Conservation (phyloP, 1,284 basidiomycete species). For the Rhodotorula sp. region DNA sequence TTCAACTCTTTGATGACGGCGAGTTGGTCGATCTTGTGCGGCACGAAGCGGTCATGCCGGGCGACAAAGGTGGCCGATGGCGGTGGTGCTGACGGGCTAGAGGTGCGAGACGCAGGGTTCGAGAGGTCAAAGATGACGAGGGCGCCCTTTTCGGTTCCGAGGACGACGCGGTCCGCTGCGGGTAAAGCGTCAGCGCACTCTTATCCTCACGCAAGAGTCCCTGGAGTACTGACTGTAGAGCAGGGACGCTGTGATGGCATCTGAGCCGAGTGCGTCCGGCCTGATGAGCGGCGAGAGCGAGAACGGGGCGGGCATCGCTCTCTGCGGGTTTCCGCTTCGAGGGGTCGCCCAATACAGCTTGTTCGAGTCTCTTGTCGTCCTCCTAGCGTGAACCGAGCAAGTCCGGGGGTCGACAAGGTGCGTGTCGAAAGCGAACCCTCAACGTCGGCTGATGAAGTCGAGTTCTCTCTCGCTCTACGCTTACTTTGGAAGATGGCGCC, state of each 20-base stretch:
- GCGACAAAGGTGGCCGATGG: conserved; percentile 59
- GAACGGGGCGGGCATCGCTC: conserved; percentile 15
- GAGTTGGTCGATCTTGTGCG: conserved; percentile 78
- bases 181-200: background rate
- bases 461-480: background rate
- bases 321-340: too few species aligned
- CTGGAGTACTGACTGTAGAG: conserved; percentile 24
- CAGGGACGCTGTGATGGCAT: conserved; percentile 25
- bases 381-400: too few species aligned
- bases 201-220: too few species aligned
- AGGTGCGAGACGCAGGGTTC: conserved; percentile 16
- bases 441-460: background rate
- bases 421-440: too few species aligned
- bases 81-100: conserved; percentile 11
- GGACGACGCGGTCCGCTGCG: conserved; percentile 34
- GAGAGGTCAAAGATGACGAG: conserved; percentile 37
- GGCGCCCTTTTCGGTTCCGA: conserved; percentile 37
- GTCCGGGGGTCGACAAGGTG: too few species aligned
- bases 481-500: background rate
- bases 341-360: too few species aligned
- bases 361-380: background rate
- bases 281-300: conserved; percentile 26
- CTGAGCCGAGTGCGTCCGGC: conserved; percentile 25
- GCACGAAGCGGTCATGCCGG: conserved; percentile 64
- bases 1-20: conserved; percentile 79